Conservation (phyloP, 306 rosid species). For the Prunus campanulata region DNA sequence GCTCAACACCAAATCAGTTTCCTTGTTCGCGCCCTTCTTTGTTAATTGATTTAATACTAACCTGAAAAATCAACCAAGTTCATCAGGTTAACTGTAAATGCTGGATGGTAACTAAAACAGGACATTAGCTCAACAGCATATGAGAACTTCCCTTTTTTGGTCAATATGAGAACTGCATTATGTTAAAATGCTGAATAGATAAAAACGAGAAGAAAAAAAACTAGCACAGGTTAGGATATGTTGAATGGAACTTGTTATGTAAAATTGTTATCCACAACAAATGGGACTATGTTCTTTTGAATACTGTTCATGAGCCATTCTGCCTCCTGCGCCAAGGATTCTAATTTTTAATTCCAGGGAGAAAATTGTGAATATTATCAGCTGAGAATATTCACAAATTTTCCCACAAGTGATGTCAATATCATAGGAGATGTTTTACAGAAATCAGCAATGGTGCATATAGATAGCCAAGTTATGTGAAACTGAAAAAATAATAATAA, state of each 20-base stretch:
- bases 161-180: too few species aligned
- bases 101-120: not conserved
- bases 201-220: too few species aligned
- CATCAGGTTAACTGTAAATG: not conserved
- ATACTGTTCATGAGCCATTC: too few species aligned
- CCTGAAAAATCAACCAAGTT: slow-evolving; percentile 50
- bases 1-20: slow-evolving; percentile 86
- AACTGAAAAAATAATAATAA: not conserved
- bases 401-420: not conserved
- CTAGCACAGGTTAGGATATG: too few species aligned
- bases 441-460: not conserved
- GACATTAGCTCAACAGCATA: not conserved
- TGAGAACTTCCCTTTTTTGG: too few species aligned
- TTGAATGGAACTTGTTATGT: too few species aligned
- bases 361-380: not conserved
- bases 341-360: not conserved
- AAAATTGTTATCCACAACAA: not conserved
- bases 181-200: too few species aligned
- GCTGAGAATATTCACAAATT: not conserved
- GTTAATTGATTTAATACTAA: slow-evolving; percentile 79
- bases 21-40: slow-evolving; percentile 87
- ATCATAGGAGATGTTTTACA: not conserved
- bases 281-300: not conserved
- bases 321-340: not conserved
- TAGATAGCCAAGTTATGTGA: not conserved